Conservation (phyloP, 1,139 yeast species). For the Nakaseomyces kungkrabaensis region DNA sequence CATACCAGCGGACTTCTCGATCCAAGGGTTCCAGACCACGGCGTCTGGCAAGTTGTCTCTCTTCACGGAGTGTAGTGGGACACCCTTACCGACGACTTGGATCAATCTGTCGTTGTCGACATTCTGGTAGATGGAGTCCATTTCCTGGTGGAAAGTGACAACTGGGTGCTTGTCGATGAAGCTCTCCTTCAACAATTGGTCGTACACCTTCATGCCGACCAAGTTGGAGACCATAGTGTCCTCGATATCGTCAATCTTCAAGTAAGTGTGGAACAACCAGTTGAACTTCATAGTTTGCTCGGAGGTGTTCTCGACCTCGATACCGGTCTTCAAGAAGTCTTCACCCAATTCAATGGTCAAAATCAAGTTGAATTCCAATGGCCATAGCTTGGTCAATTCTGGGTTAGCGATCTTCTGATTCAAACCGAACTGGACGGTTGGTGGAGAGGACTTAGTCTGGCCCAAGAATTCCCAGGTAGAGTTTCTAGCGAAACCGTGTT, state of each 20-base stretch:
- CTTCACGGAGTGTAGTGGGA: conserved; percentile 55
- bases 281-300: conserved; percentile 61
- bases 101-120: conserved; percentile 46
- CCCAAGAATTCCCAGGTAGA: conserved; percentile 90
- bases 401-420: conserved; percentile 69
- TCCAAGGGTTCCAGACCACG: conserved; percentile 99
- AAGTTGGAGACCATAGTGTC: conserved; percentile 70
- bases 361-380: conserved; percentile 66
- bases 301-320: conserved; percentile 70
- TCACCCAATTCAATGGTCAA: conserved; percentile 50
- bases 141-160: conserved; percentile 64
- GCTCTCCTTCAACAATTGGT: conserved; percentile 55
- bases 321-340: conserved; percentile 51
- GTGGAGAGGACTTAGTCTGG: conserved; percentile 49
- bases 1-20: conserved; percentile 67
- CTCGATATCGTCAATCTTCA: conserved; percentile 63
- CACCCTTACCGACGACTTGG: conserved; percentile 59
- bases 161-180: conserved; percentile 67
- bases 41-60: conserved; percentile 70
- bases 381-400: conserved; percentile 49
- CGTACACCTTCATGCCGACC: conserved; percentile 58
- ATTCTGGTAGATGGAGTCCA: conserved; percentile 70
- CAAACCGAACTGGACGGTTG: conserved; percentile 79
- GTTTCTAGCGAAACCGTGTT: conserved; percentile 92
- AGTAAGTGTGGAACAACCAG: conserved; percentile 93